These are phyloP conservation scores for Aspergillus viridinutans DNA, from an alignment of 2,329 filamentous ascomycete genomes.

Conservation along the genomic window DNA sequence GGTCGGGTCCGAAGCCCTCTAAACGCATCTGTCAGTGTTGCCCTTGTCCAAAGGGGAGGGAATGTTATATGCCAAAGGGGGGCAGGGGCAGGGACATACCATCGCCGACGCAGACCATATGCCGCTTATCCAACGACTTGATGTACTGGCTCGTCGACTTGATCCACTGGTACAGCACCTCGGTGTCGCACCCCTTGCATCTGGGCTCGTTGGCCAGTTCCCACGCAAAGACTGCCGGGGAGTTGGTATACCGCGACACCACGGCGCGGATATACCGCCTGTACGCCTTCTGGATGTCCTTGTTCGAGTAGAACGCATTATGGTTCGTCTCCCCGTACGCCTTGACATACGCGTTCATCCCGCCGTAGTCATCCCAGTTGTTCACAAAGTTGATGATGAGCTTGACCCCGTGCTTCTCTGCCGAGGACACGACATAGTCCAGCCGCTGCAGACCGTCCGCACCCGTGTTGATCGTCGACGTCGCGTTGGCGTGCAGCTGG, in stretches of 20 bases:
- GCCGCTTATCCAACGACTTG: conserved; percentile 57
- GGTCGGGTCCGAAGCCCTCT: conserved; percentile 54
- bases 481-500: conserved; percentile 36
- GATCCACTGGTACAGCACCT: conserved; percentile 59
- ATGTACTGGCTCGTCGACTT: conserved; percentile 56
- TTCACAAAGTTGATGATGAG: conserved; percentile 59
- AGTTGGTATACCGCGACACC: conserved; percentile 56
- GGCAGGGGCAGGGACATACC: no score
- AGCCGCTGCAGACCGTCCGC: conserved; percentile 60
- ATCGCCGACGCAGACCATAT: conserved; percentile 62
- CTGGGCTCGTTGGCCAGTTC: conserved; percentile 65
- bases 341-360: conserved; percentile 56
- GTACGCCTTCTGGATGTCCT: conserved; percentile 54
- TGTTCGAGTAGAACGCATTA: conserved; percentile 55
- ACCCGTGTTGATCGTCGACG: conserved; percentile 58
- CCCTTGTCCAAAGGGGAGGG: no score
- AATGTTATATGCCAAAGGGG: background rate
- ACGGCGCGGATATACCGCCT: conserved; percentile 58
- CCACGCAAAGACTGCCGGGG: conserved; percentile 62
- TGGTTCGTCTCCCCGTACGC: conserved; percentile 50
- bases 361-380: conserved; percentile 66
- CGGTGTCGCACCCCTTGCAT: conserved; percentile 56
- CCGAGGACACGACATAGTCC: conserved; percentile 59
- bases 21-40: background rate
- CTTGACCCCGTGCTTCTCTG: conserved; percentile 58